Evolutionary conservation across 2,329 filamentous ascomycete genomes (phyloP), one percentile per base, ranked within the genome.

Genomic region (Biscogniauxia mediterranea): DNA sequence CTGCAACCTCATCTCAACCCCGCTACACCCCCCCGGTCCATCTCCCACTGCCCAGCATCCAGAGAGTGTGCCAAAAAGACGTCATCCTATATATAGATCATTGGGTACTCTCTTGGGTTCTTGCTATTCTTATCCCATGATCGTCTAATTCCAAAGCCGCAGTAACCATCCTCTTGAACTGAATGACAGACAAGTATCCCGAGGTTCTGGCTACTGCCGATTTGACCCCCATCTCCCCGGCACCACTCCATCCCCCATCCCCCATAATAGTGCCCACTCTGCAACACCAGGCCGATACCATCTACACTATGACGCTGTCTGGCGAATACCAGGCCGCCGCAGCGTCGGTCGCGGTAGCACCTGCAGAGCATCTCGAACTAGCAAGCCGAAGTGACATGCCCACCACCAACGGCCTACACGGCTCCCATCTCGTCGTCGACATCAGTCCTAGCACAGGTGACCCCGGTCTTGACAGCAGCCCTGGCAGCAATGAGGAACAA

Each of bases 151-250:
- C 23, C 23, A 23, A 23, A 25, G 3, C 19, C 19, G 26, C 19
- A 21, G 15, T 32, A 21, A 28, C 38, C 15, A 2, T 52, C 23
- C 23, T 50, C 49, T 51, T 58, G 56, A 19, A 26, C 67, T 77
- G 78, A 73, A 83, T 84, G 81, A 77, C 76, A 71, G 78, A 79
- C 63, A 74, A 72, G 63, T 74, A 79, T 61, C 79, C 80, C 54
- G 76, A 80, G 70, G 70, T 83, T 65, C 78, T 82, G 78, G 82
- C 82, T 68, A 78, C 81, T 68, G 82, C 82, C 75, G 77, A 80
- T 72, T 75, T 85, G 60, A 83, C 78, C 54, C 82, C 82, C 13
- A 70, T 84, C 55, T 84, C 82, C 56, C 83, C 82, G 54, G 75
- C 80, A 60, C 77, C 80, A 60, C 70, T 82, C 61, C 77, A 83